Evolutionary conservation across 2,329 filamentous ascomycete genomes (phyloP).

Genomic region (Monosporascus ibericus): DNA sequence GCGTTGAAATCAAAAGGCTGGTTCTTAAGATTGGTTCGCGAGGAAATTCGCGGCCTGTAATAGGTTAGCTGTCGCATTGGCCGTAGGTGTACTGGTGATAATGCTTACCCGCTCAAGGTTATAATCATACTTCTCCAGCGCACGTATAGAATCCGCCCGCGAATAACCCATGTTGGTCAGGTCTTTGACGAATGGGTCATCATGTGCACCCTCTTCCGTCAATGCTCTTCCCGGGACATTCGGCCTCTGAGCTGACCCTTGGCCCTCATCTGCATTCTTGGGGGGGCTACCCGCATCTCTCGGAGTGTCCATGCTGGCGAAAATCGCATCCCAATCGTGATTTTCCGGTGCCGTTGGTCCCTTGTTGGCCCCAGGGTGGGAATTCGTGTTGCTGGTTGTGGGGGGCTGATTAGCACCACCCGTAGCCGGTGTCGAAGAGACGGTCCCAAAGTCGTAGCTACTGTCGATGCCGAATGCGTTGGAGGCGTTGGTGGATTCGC

Average conservation of each 20-base stretch:
- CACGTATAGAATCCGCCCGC: constrained; percentile 64
- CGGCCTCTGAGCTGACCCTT: constrained; percentile 18
- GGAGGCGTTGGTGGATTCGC: constrained; percentile 36
- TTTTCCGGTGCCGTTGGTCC: constrained; percentile 38
- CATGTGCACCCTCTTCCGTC: constrained; percentile 69
- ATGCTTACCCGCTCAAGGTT: constrained; percentile 82
- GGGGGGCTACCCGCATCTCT: constrained; percentile 23
- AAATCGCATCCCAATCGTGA: constrained; percentile 94
- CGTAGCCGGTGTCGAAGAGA: constrained; percentile 30
- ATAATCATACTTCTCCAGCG: constrained; percentile 92
- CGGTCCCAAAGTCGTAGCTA: constrained; percentile 53
- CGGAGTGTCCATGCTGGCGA: constrained; percentile 67
- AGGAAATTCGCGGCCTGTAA: constrained; percentile 48
- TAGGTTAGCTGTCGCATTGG: constrained; percentile 9
- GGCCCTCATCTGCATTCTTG: constrained; percentile 15
- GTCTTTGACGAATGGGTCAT: constrained; percentile 87
- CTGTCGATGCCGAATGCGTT: constrained; percentile 47
- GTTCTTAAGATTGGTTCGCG: constrained; percentile 44
- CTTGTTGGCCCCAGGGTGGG: constrained; percentile 32
- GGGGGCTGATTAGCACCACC: constrained; percentile 25
- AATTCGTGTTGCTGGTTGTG: constrained; percentile 26
- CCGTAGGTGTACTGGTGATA: constrained; percentile 2
- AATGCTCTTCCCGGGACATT: constrained; percentile 55
- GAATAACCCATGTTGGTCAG: constrained; percentile 86
- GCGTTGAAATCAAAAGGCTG: neutral